These are phyloP conservation scores for Ustilago nuda DNA, from an alignment of 1,284 basidiomycete species.

Conservation along the genomic window DNA sequence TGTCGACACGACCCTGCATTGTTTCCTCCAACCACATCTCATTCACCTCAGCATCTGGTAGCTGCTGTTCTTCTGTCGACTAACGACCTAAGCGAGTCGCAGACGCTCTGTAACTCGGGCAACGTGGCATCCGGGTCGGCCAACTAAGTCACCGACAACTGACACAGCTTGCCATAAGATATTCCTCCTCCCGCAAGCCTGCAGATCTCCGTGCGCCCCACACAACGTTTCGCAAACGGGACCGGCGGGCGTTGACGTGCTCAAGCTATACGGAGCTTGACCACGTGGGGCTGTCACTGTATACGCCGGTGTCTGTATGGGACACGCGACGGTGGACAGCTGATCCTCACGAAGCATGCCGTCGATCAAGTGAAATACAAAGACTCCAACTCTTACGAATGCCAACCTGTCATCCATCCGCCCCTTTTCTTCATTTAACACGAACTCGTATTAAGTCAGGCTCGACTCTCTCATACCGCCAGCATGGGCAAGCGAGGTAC, in stretches of 20 bases:
- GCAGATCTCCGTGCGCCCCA: slow-evolving; percentile 15
- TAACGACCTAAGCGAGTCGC: not conserved
- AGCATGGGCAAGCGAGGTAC: slow-evolving; percentile 49
- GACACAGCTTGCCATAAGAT: slow-evolving; percentile 10
- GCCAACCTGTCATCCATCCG: not conserved
- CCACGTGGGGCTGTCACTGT: not conserved
- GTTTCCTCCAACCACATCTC: not conserved
- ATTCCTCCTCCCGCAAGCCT: not conserved
- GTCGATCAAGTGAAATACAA: not conserved
- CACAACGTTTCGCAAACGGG: not conserved
- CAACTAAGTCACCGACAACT: not conserved
- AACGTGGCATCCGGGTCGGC: not conserved
- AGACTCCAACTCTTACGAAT: not conserved
- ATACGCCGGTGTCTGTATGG: not conserved
- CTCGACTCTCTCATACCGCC: no score
- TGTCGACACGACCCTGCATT: slow-evolving; percentile 2
- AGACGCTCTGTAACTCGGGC: not conserved
- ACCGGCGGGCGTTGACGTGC: not conserved
- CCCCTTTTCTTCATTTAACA: not conserved
- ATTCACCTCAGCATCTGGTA: not conserved
- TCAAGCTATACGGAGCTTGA: not conserved
- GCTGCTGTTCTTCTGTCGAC: not conserved
- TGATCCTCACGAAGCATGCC: not conserved
- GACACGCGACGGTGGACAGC: not conserved
- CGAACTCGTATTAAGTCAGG: no score